A percentile compares a stretch with the other conserved stretches of the same genome.
Conservation (phyloP, 176 grass and related monocot species). For the Metroxylon sagu region DNA sequence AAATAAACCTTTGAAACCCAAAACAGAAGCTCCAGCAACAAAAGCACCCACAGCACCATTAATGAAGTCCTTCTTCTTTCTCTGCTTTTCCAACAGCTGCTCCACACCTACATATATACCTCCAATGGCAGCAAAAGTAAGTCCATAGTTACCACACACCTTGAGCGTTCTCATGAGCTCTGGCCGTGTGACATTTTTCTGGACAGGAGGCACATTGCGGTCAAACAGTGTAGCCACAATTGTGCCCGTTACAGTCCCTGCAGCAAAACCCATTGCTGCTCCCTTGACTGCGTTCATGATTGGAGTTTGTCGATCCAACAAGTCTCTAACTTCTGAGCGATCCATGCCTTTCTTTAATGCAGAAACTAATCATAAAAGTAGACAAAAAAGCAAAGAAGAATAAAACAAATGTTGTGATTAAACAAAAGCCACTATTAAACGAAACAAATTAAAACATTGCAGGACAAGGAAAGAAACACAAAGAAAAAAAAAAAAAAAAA, state of each 20-base stretch:
- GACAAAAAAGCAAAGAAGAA: no score
- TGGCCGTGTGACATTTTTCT: constrained; percentile 30
- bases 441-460: no score
- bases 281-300: constrained; percentile 12
- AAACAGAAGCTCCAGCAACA: constrained; percentile 34
- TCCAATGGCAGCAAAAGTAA: constrained; percentile 28
- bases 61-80: constrained; percentile 42
- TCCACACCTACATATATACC: constrained; percentile 35
- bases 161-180: constrained; percentile 29
- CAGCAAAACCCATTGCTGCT: constrained; percentile 32
- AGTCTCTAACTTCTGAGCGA: constrained; percentile 11
- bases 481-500: no score
- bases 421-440: no score
- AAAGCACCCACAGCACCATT: constrained; percentile 52
- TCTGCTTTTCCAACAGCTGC: constrained; percentile 36
- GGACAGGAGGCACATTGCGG: constrained; percentile 19
- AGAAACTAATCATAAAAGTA: no score
- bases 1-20: constrained; percentile 35
- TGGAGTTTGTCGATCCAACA: constrained; percentile 1
- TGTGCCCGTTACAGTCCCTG: constrained; percentile 30
- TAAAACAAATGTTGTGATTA: no score
- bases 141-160: constrained; percentile 31
- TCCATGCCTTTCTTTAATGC: constrained; percentile 18
- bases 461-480: no score
- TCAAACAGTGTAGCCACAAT: constrained; percentile 21